phyloP scores from a whole-genome alignment of 2,329 filamentous ascomycete genomes.

The Orbilia blumenaviensis region DNA sequence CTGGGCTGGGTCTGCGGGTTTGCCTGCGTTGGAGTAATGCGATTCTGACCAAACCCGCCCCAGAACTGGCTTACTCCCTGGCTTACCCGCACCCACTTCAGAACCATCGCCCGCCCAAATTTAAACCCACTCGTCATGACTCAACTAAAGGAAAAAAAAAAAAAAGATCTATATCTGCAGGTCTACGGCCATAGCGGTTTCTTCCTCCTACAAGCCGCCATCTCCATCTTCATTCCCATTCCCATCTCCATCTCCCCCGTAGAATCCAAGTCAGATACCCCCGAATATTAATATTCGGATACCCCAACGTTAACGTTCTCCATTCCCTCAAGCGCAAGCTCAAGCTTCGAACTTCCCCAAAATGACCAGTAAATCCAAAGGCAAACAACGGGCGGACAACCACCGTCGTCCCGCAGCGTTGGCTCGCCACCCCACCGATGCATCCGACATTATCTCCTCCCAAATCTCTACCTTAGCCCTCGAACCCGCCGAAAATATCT shows the following conservation, averaged over 20 bases:
- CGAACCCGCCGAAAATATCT: constrained; percentile 31
- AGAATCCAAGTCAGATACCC: neutral
- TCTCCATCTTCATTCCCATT: neutral
- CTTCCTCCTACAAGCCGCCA: neutral
- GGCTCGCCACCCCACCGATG: constrained; percentile 20
- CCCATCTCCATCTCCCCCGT: neutral
- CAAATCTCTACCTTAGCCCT: constrained; percentile 35
- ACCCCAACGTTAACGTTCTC: too few relatives aligned
- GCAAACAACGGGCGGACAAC: constrained; percentile 37
- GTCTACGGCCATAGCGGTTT: neutral
- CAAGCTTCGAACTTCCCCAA: too few relatives aligned
- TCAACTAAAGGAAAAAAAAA: constrained; percentile 26
- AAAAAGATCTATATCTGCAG: neutral
- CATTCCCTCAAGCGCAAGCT: neutral
- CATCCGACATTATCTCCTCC: constrained; percentile 31
- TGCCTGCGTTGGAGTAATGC: neutral
- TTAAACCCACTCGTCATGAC: constrained; percentile 24
- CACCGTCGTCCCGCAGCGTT: neutral
- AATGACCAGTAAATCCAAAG: constrained; percentile 32
- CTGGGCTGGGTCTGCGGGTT: neutral
- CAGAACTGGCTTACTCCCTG: constrained; percentile 7
- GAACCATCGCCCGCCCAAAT: neutral
- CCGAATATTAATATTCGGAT: too few relatives aligned
- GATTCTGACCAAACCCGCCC: neutral
- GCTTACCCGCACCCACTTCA: neutral